Percentiles rank a stretch among this genome's conserved stretches.
Conservation (phyloP, 208 protist species). For the Strigomonas oncopelti region DNA sequence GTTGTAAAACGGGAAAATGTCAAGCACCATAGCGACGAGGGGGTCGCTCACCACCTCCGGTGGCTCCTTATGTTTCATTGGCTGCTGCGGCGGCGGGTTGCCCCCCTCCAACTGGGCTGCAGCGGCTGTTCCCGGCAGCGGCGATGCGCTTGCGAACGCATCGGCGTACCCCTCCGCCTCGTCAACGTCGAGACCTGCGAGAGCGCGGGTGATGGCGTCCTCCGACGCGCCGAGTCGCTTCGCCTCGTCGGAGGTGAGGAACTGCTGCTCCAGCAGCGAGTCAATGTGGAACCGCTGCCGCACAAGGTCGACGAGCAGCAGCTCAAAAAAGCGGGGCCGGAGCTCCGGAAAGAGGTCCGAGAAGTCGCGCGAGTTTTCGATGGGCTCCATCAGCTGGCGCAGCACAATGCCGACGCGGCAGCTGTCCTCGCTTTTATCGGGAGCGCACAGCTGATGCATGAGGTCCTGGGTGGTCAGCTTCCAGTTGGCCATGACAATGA, state of each 20-base stretch:
- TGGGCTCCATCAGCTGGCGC: constrained; percentile 33
- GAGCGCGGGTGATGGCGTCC: constrained; percentile 36
- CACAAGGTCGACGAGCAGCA: constrained; percentile 73
- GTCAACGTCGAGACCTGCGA: constrained; percentile 34
- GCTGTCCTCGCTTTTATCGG: constrained; percentile 12
- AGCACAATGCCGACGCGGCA: constrained; percentile 27
- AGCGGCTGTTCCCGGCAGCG: background rate
- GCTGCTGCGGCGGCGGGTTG: no score
- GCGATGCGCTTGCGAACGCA: no score
- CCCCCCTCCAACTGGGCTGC: no score
- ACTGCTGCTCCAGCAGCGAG: constrained; percentile 44
- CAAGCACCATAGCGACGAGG: constrained; percentile 66
- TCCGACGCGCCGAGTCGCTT: constrained; percentile 71
- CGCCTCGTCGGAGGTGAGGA: constrained; percentile 57
- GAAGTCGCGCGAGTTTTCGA: constrained; percentile 79
- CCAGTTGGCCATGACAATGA: constrained; percentile 28
- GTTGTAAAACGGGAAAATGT: constrained; percentile 79
- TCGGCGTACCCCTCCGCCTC: background rate
- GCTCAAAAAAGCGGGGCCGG: constrained; percentile 70
- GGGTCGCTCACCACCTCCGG: constrained; percentile 27
- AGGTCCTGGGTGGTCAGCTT: constrained; percentile 20
- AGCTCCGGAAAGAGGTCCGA: constrained; percentile 30
- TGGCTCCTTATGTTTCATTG: background rate
- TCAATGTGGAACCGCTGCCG: constrained; percentile 76
- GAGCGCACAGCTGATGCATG: constrained; percentile 34